Conservation (phyloP, 2,329 filamentous ascomycete genomes). For the Aspergillus pseudoterreus region DNA sequence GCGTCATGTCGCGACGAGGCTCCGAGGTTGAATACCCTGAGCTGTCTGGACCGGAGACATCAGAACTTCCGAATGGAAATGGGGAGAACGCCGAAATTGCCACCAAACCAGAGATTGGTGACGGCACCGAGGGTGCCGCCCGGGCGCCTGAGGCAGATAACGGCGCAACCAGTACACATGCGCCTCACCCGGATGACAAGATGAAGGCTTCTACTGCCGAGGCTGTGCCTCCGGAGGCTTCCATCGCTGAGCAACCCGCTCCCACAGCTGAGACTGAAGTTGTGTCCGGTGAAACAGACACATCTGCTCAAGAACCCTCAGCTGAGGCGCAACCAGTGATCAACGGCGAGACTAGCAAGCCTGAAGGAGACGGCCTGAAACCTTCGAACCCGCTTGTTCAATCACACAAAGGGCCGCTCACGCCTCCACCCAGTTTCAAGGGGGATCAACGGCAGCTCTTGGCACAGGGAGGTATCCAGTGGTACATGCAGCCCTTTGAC, state of each 20-base stretch:
- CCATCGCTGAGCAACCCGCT: slow-evolving; percentile 11
- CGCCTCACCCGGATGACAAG: background rate
- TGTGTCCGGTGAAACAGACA: slow-evolving; percentile 11
- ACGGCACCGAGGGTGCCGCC: slow-evolving; percentile 8
- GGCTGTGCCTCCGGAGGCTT: background rate
- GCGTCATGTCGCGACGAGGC: slow-evolving; percentile 54
- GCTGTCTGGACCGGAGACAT: slow-evolving; percentile 43
- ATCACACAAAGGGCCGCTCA: slow-evolving; percentile 29
- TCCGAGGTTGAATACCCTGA: slow-evolving; percentile 44
- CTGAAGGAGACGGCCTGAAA: slow-evolving; percentile 27
- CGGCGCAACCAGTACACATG: background rate
- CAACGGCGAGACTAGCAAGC: slow-evolving; percentile 28
- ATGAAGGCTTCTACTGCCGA: background rate
- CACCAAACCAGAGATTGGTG: background rate
- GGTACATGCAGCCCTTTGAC: slow-evolving; percentile 82
- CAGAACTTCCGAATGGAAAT: slow-evolving; percentile 37
- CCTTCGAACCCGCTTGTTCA: slow-evolving; percentile 42
- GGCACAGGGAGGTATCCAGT: slow-evolving; percentile 73
- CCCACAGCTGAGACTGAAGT: slow-evolving; percentile 12
- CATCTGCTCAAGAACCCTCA: slow-evolving; percentile 35
- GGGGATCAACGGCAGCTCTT: slow-evolving; percentile 49
- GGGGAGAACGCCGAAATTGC: slow-evolving; percentile 24
- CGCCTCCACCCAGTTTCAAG: slow-evolving; percentile 39
- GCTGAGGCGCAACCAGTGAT: slow-evolving; percentile 17
- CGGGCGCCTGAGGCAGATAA: background rate